A percentile compares a stretch with the other conserved stretches of the same genome.
phyloP scores from a whole-genome alignment of 73 alveolate genomes.

The Paramecium caudatum region DNA sequence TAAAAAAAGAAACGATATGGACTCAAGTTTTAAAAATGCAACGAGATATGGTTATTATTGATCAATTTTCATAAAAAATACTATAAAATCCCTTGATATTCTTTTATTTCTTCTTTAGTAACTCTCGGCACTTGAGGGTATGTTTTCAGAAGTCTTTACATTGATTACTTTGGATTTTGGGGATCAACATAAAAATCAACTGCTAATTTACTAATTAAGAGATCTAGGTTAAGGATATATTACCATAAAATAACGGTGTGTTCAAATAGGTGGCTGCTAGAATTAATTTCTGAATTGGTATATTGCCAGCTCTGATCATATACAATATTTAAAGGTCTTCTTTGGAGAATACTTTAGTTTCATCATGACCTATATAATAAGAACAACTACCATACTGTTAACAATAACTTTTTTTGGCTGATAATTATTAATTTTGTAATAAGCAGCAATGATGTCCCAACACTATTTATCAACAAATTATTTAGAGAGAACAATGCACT shows the following conservation, averaged over 20 bases:
- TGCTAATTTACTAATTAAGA: slow-evolving; percentile 7
- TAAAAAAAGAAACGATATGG: slow-evolving; percentile 21
- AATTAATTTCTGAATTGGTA: neutral
- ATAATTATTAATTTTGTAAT: neutral
- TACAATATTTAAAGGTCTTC: neutral
- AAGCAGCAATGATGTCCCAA: neutral
- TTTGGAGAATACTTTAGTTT: neutral
- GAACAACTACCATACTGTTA: neutral
- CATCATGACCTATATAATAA: neutral
- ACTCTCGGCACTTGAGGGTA: slow-evolving; percentile 35
- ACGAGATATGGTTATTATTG: slow-evolving; percentile 39
- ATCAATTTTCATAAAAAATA: neutral
- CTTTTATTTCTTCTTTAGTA: slow-evolving; percentile 7
- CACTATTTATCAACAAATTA: neutral
- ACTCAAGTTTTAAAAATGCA: slow-evolving; percentile 6
- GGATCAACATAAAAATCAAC: slow-evolving; percentile 23
- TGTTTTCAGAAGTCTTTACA: neutral
- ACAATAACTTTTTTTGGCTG: neutral
- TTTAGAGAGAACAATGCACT: neutral
- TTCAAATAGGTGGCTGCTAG: slow-evolving; percentile 20
- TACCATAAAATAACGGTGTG: slow-evolving; percentile 4
- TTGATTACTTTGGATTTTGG: neutral
- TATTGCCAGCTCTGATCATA: neutral
- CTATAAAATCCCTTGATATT: neutral
- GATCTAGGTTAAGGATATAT: neutral